Evolutionary conservation across 1,284 basidiomycete genomes (phyloP).

Genomic region (Malassezia caprae): DNA sequence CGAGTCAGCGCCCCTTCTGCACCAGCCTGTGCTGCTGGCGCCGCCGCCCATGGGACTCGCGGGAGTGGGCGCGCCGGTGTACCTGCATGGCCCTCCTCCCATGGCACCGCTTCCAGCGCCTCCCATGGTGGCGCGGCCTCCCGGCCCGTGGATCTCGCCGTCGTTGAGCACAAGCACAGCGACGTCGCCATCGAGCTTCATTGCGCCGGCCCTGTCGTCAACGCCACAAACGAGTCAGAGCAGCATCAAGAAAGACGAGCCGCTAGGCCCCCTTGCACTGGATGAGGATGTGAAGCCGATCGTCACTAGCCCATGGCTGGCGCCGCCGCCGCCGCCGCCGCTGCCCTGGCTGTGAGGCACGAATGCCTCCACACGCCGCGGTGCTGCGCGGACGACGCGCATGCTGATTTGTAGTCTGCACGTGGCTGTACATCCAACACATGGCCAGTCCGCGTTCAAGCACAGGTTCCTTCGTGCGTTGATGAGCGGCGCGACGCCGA

Average conservation of each 20-base stretch:
- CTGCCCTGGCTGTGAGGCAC: not conserved
- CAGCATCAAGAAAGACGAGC: not conserved
- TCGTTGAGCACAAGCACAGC: not conserved
- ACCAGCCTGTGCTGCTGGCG: not conserved
- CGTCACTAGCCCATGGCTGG: not conserved
- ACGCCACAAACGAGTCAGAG: not conserved
- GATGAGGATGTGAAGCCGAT: not conserved
- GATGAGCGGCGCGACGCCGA: not conserved
- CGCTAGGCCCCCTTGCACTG: not conserved
- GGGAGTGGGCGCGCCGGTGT: not conserved
- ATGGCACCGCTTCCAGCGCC: not conserved
- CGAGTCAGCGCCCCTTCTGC: not conserved
- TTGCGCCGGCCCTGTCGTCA: not conserved
- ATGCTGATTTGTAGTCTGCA: not conserved
- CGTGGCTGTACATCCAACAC: not conserved
- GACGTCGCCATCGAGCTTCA: constrained; percentile 4
- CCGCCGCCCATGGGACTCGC: not conserved
- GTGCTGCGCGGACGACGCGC: not conserved
- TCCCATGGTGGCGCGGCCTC: not conserved
- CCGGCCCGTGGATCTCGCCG: not conserved
- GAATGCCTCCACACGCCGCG: not conserved
- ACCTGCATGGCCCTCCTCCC: not conserved
- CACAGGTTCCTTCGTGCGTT: not conserved
- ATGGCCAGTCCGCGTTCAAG: not conserved
- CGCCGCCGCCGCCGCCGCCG: not conserved